Base-by-base conservation (phyloP, 2,329 filamentous ascomycete genomes). In the Aspergillus bombycis region DNA sequence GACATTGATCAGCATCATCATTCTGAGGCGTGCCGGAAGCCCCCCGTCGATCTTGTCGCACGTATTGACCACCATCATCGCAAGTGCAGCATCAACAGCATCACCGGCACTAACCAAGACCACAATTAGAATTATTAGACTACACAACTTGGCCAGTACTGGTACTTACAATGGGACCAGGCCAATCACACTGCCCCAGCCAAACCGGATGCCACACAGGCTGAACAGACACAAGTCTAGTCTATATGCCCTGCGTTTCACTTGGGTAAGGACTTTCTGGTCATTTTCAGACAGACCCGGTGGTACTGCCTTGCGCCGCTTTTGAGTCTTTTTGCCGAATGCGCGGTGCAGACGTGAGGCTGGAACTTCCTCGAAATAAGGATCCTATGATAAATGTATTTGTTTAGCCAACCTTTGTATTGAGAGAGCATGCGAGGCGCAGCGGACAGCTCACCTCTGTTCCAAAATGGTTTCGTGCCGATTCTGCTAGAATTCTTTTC, bases 101-200 rank as follows among this genome's bases (percentile, higher is more conserved):
- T 97, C 94, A 55, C 94, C 94, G 66, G 91, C 81, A 7, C 90
- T 92, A 57, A 21, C 38, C 38, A 32, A 36, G n/a, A 38, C 23
- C 9, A 26, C 57, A 8, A 36, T 61, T 32, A 59, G 43, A 14
- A 52, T 45, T 50, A 23, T 16, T 21, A 34, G 53, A 50, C 3
- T 21, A 43, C 1, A 43, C 4, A 43, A 19, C 4, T 4, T 11
- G 19, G n/a, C 41, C n/a, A 67, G 14, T 61, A 85, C 91, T 84
- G 67, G 14, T 61, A 85, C 91, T 84, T 85, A 93, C 86, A 87
- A 87, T 70, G 95, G 95, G 60, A 98, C 78, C 9, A 98, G 75
- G 16, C 90, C 95, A 71, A 98, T 92, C 62, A 97, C 86, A 70
- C 90, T 91, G 58, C 91, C 88, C 93, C 93, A 97, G 60, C 95